A percentile compares a stretch with the other conserved stretches of the same genome.
These are phyloP conservation scores for Penicillium riverlandense DNA, from an alignment of 495 filamentous ascomycete genomes.

Conservation along the genomic window DNA sequence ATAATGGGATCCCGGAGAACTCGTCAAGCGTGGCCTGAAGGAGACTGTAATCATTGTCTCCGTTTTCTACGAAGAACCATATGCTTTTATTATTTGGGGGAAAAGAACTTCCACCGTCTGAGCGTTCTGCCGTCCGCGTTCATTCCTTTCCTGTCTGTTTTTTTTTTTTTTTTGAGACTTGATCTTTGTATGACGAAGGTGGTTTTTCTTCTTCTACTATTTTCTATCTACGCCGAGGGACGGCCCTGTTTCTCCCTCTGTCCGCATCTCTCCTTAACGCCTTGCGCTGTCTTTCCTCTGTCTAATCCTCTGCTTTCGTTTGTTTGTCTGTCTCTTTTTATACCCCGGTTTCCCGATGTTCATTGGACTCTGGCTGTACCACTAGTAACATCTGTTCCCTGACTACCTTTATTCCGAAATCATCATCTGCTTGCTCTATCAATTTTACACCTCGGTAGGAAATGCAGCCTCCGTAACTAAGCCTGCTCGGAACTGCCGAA, in stretches of 20 bases:
- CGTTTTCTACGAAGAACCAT: constrained; percentile 1
- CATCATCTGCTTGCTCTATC: constrained; percentile 1
- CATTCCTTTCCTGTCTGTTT: constrained; percentile 4
- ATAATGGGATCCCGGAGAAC: constrained; percentile 15
- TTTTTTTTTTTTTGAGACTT: constrained; percentile 9
- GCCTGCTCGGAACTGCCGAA: too few relatives aligned
- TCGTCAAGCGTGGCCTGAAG: not conserved
- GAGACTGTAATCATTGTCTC: too few relatives aligned
- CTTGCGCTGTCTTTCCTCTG: not conserved
- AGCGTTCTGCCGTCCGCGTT: constrained; percentile 9
- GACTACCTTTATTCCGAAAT: constrained; percentile 13
- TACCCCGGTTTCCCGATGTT: constrained; percentile 29
- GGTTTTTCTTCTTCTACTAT: constrained; percentile 2
- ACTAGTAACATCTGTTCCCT: constrained; percentile 15
- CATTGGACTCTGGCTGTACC: constrained; percentile 33
- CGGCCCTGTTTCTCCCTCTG: not conserved
- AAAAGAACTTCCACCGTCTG: constrained; percentile 10
- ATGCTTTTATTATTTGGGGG: not conserved
- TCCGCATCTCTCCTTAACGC: too few relatives aligned
- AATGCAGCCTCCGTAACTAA: too few relatives aligned
- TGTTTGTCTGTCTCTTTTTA: constrained; percentile 15
- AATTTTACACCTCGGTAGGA: not conserved
- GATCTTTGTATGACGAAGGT: constrained; percentile 17
- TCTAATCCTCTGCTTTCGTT: constrained; percentile 1
- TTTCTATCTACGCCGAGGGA: constrained; percentile 6